These are phyloP conservation scores for Schizosaccharomyces japonicus DNA, from an alignment of 805 yeast genomes.

Conservation along the genomic window DNA sequence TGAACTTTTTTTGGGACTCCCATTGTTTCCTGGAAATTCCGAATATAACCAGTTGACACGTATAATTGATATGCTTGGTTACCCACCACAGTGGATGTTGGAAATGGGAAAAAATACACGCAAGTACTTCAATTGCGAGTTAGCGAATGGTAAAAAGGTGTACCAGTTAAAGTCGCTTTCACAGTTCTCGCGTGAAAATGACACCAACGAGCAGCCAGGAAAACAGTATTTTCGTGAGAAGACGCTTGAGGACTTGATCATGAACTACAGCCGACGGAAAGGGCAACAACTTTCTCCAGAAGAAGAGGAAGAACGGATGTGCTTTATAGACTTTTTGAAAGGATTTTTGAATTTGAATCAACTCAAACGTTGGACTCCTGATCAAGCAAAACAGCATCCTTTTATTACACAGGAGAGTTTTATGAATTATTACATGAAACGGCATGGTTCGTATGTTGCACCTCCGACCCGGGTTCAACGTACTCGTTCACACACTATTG, in stretches of 20 bases:
- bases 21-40: slow-evolving; percentile 81
- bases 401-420: slow-evolving; percentile 31
- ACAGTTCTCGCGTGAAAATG: slow-evolving; percentile 26
- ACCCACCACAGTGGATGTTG: slow-evolving; percentile 87
- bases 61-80: slow-evolving; percentile 57
- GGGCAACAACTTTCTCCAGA: not conserved
- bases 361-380: slow-evolving; percentile 88
- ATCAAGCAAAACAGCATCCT: slow-evolving; percentile 80
- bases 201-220: slow-evolving; percentile 44
- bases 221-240: slow-evolving; percentile 56
- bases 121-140: slow-evolving; percentile 32
- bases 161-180: slow-evolving; percentile 26
- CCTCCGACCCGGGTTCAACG: not conserved
- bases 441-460: not conserved
- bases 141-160: slow-evolving; percentile 15
- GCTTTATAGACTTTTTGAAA: slow-evolving; percentile 33
- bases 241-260: slow-evolving; percentile 44
- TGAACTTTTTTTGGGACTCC: slow-evolving; percentile 73
- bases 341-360: slow-evolving; percentile 73
- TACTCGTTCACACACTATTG: slow-evolving; percentile 2
- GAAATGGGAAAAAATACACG: slow-evolving; percentile 75
- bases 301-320: not conserved
- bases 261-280: slow-evolving; percentile 35
- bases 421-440: not conserved
- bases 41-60: slow-evolving; percentile 77